These are phyloP conservation scores for Sporobolomyces roseus DNA, from an alignment of 768 basidiomycete genomes.

Conservation along the genomic window DNA sequence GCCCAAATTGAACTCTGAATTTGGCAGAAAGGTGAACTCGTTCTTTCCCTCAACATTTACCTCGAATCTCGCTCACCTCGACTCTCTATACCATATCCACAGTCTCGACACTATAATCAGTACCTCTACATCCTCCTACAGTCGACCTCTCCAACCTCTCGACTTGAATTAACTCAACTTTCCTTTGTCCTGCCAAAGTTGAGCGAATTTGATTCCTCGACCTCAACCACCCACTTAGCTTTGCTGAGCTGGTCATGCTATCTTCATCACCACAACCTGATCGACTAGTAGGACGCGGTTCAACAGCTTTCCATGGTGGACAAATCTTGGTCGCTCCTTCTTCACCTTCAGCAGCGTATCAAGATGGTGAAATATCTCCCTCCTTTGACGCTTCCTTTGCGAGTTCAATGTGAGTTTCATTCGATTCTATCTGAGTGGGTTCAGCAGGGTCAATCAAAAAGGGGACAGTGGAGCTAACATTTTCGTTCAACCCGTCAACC, in stretches of 20 bases:
- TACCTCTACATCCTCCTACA: too few species aligned
- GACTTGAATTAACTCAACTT: not conserved
- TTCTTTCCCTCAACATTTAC: too few species aligned
- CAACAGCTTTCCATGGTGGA: not conserved
- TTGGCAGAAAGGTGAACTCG: too few species aligned
- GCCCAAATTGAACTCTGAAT: too few species aligned
- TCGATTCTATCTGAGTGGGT: not conserved
- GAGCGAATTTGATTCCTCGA: not conserved
- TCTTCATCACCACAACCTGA: conserved; percentile 27
- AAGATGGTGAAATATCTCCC: conserved; percentile 35
- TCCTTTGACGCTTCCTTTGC: conserved; percentile 40
- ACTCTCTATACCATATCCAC: too few species aligned
- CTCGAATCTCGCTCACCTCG: too few species aligned
- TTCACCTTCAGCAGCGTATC: conserved; percentile 26
- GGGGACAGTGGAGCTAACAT: too few species aligned
- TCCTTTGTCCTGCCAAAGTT: not conserved
- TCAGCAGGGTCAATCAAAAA: not conserved
- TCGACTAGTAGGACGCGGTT: not conserved
- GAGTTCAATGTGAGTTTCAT: conserved; percentile 32
- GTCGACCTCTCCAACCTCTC: too few species aligned
- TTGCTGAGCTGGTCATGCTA: conserved; percentile 14
- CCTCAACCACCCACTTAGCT: not conserved
- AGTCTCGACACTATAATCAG: too few species aligned
- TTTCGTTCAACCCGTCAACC: conserved; percentile 1
- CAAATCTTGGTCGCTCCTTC: conserved; percentile 22